phyloP scores from a whole-genome alignment of 345 rosid species.

The Pistacia atlantica region DNA sequence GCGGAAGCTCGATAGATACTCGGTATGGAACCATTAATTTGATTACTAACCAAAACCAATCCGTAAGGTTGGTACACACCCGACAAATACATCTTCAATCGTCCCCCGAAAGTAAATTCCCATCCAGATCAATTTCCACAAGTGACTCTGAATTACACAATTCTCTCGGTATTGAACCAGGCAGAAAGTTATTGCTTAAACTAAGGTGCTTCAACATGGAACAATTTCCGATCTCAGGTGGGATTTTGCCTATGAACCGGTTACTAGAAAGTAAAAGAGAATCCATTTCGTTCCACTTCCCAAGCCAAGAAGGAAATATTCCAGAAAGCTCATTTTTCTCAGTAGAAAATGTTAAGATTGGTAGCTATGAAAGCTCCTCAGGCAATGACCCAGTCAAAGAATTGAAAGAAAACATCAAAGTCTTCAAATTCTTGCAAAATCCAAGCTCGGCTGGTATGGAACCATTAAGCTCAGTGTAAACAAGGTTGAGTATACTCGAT shows the following conservation, averaged over 20 bases:
- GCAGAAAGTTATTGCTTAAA: constrained; percentile 58
- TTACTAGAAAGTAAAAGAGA: constrained; percentile 68
- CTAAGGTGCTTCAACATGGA: constrained; percentile 51
- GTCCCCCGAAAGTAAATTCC: no score
- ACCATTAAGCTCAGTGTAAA: constrained; percentile 63
- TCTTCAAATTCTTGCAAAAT: constrained; percentile 55
- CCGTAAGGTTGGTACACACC: constrained; percentile 31
- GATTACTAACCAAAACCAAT: constrained; percentile 54
- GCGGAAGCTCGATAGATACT: constrained; percentile 70
- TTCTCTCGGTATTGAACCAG: no score
- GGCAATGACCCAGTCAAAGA: constrained; percentile 70
- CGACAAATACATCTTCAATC: constrained; percentile 57
- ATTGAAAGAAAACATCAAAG: constrained; percentile 69
- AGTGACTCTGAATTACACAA: no score
- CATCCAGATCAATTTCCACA: no score
- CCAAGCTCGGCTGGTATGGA: constrained; percentile 77
- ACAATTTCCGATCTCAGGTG: constrained; percentile 63
- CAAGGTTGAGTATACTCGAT: constrained; percentile 54
- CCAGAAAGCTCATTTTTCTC: constrained; percentile 82
- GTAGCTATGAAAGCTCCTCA: constrained; percentile 58
- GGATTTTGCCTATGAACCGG: constrained; percentile 56
- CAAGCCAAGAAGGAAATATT: constrained; percentile 73
- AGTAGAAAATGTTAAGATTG: constrained; percentile 60
- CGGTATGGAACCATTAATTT: constrained; percentile 63
- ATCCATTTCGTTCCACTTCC: constrained; percentile 59